These are phyloP conservation scores for Cajanus cajan DNA, from an alignment of 306 rosid species.

Conservation along the genomic window DNA sequence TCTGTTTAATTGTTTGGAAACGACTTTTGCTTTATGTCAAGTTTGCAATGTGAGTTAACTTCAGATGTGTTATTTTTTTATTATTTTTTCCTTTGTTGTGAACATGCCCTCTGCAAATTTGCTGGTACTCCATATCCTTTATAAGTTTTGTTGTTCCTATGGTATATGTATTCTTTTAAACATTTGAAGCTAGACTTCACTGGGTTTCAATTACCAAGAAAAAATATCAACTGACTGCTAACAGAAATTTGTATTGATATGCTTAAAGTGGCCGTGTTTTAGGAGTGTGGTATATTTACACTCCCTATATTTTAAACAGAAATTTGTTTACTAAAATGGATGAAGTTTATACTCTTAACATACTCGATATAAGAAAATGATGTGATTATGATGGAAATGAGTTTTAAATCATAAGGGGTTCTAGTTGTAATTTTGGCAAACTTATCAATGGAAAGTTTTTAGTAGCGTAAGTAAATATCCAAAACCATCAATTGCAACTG, in stretches of 20 bases:
- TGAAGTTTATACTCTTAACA: background rate
- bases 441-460: background rate
- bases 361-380: background rate
- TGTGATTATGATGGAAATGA: slow-evolving; percentile 5
- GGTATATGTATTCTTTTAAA: slow-evolving; percentile 24
- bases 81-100: slow-evolving; percentile 20
- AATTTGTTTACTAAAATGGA: background rate
- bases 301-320: background rate
- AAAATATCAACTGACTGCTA: background rate
- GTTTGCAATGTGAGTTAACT: slow-evolving; percentile 76
- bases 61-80: background rate
- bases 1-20: slow-evolving; percentile 66
- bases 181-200: background rate
- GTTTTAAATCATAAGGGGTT: background rate
- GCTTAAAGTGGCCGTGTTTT: background rate
- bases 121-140: slow-evolving; percentile 8
- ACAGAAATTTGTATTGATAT: slow-evolving; percentile 3
- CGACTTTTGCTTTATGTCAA: slow-evolving; percentile 63
- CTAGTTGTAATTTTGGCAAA: background rate
- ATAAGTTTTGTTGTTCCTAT: slow-evolving; percentile 12
- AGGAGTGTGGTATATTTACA: background rate
- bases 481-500: slow-evolving; percentile 13
- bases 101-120: background rate
- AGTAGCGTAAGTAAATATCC: background rate
- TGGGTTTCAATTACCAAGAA: background rate